Evolutionary conservation across 208 protist species (phyloP).

Genomic region (Leishmania aethiopica): DNA sequence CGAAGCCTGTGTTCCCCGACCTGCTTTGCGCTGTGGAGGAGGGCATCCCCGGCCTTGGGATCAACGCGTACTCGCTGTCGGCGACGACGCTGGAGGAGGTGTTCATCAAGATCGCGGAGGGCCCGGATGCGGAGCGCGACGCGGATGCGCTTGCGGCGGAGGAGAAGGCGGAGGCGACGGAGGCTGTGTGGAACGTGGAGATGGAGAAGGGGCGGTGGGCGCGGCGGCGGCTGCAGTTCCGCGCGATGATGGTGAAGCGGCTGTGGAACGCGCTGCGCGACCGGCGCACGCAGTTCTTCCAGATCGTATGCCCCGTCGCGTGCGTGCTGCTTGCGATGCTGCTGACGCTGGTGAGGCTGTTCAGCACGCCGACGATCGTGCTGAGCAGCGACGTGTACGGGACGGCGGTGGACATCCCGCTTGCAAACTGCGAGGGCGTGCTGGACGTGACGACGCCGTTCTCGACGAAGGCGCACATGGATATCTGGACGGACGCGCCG

Average conservation of each 20-base stretch:
- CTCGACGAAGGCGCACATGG: constrained; percentile 7
- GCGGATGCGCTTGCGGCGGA: background rate
- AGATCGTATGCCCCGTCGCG: constrained; percentile 57
- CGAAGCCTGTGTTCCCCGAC: constrained; percentile 39
- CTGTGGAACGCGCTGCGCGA: constrained; percentile 57
- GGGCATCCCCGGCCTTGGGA: constrained; percentile 28
- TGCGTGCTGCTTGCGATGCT: constrained; percentile 67
- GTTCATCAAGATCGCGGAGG: constrained; percentile 60
- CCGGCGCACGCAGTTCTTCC: constrained; percentile 50
- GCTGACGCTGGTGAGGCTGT: constrained; percentile 33
- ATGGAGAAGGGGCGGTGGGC: constrained; percentile 3
- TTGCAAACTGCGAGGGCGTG: constrained; percentile 30
- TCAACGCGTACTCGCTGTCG: constrained; percentile 58
- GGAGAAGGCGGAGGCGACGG: background rate
- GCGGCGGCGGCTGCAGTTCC: constrained; percentile 43
- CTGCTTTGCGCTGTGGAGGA: constrained; percentile 53
- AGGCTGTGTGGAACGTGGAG: constrained; percentile 22
- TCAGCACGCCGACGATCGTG: constrained; percentile 13
- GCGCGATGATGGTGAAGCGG: constrained; percentile 52
- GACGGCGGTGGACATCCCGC: constrained; percentile 30
- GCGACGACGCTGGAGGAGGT: constrained; percentile 80
- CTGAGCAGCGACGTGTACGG: constrained; percentile 39
- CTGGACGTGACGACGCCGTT: constrained; percentile 23
- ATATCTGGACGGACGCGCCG: constrained; percentile 13
- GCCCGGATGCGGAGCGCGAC: background rate